These are phyloP conservation scores for Colletotrichum sp. DNA, from an alignment of 2,329 filamentous ascomycete species.

Conservation along the genomic window DNA sequence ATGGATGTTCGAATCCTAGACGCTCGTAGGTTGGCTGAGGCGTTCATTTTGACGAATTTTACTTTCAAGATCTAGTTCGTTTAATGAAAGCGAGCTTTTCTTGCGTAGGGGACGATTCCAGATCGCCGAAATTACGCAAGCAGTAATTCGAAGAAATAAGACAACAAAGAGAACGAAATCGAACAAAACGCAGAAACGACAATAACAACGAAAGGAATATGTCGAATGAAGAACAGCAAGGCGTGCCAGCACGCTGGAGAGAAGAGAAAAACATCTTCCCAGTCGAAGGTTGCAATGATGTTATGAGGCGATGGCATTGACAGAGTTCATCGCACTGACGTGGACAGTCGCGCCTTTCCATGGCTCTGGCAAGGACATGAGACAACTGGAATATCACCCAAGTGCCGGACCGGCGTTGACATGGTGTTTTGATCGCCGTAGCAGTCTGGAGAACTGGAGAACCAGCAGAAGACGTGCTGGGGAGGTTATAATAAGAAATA, in stretches of 20 bases:
- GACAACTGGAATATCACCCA: background rate
- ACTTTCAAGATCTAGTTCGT: background rate
- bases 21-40: background rate
- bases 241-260: background rate
- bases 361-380: background rate
- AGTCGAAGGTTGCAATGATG: background rate
- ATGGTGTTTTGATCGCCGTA: background rate
- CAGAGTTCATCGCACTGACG: background rate
- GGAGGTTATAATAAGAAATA: background rate
- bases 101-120: background rate
- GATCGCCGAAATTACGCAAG: background rate
- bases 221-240: background rate
- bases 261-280: background rate
- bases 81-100: background rate
- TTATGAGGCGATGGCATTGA: background rate
- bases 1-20: background rate
- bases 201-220: background rate
- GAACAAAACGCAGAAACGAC: background rate
- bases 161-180: background rate
- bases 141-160: background rate
- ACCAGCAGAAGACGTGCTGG: background rate
- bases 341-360: background rate
- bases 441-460: background rate
- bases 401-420: background rate
- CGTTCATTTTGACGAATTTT: background rate